A percentile compares a stretch with the other conserved stretches of the same genome.
These are phyloP conservation scores for Neoarthrinium moseri DNA, from an alignment of 2,329 filamentous ascomycete species.

Conservation along the genomic window DNA sequence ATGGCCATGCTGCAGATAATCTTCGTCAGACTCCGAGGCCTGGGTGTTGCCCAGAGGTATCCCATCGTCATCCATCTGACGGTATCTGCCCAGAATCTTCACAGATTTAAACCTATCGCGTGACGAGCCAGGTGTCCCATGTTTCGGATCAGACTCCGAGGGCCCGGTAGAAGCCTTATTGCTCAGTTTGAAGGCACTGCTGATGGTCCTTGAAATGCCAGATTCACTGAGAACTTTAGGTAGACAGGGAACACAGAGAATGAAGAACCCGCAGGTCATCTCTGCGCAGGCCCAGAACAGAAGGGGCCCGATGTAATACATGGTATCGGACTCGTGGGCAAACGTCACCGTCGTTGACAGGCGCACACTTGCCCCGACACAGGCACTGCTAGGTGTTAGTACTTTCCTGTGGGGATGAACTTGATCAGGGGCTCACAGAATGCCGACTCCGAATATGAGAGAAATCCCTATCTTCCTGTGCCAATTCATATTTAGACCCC, in stretches of 20 bases:
- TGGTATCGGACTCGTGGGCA: constrained; percentile 25
- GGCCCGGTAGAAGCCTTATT: background rate
- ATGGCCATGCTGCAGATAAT: no score
- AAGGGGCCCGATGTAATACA: constrained; percentile 36
- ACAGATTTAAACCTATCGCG: no score
- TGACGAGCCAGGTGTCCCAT: no score
- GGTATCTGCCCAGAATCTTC: no score
- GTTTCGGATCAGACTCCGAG: no score
- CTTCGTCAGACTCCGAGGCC: no score
- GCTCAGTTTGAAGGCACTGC: background rate
- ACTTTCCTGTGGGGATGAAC: background rate
- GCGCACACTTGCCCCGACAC: constrained; percentile 36
- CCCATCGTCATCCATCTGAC: no score
- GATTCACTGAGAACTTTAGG: constrained; percentile 33
- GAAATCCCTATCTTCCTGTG: constrained; percentile 22
- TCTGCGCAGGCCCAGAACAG: constrained; percentile 43
- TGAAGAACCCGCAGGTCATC: constrained; percentile 44
- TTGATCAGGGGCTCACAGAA: constrained; percentile 15
- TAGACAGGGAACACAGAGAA: constrained; percentile 35
- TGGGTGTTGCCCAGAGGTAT: no score
- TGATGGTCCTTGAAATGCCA: constrained; percentile 2
- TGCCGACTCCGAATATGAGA: constrained; percentile 23
- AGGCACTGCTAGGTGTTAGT: constrained; percentile 29
- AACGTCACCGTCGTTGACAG: constrained; percentile 31
- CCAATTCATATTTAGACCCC: constrained; percentile 24